Evolutionary conservation across 176 grass and related monocot genomes (phyloP).

Genomic region (Musa schizocarpa): DNA sequence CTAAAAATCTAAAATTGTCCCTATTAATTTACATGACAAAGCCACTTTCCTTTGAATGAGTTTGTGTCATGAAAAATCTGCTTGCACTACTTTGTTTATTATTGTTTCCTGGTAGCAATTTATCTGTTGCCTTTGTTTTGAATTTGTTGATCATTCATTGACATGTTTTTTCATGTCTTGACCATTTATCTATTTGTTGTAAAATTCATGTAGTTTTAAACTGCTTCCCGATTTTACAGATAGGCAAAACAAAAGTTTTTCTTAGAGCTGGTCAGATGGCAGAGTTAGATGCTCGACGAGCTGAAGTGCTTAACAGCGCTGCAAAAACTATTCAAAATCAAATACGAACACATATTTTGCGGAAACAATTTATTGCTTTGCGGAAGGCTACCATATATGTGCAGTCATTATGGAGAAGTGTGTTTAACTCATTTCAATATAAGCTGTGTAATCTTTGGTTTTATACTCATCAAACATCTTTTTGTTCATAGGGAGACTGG

Average conservation of each 20-base stretch:
- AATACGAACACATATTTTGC: constrained; percentile 58
- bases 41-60: not conserved
- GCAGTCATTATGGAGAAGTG: constrained; percentile 72
- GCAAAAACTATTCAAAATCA: constrained; percentile 85
- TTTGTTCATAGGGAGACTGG: too few relatives aligned
- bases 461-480: too few relatives aligned
- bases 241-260: constrained; percentile 97
- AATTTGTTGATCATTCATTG: too few relatives aligned
- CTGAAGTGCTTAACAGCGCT: constrained; percentile 72
- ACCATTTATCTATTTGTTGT: too few relatives aligned
- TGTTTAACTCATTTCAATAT: constrained; percentile 18
- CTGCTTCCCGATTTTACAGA: constrained; percentile 36
- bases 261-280: constrained; percentile 96
- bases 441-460: not conserved
- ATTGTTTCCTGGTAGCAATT: too few relatives aligned
- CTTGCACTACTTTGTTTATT: too few relatives aligned
- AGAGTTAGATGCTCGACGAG: constrained; percentile 80
- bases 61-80: not conserved
- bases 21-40: not conserved
- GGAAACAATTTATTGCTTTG: constrained; percentile 44
- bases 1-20: not conserved
- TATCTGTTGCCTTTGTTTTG: too few relatives aligned
- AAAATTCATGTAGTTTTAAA: too few relatives aligned
- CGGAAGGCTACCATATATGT: constrained; percentile 52
- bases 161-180: too few relatives aligned